These are phyloP conservation scores for Apocynum venetum DNA, from an alignment of 257 asterid genomes.

Conservation along the genomic window DNA sequence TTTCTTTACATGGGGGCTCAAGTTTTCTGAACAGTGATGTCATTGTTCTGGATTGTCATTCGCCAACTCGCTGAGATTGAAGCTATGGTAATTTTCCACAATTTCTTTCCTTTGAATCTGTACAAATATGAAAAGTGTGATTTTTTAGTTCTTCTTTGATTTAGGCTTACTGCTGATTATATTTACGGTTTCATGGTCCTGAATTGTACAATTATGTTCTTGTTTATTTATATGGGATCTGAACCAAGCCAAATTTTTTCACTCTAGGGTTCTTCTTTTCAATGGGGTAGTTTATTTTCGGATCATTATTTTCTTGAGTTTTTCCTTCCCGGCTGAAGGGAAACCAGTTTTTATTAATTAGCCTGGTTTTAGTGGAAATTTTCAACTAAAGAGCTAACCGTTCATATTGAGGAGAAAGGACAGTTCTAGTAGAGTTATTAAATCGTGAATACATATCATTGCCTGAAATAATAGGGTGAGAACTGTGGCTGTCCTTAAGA, in stretches of 20 bases:
- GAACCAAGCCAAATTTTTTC: not conserved
- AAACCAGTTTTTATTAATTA: not conserved
- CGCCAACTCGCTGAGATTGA: constrained; percentile 38
- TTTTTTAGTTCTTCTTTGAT: not conserved
- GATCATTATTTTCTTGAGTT: not conserved
- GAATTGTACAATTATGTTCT: not conserved
- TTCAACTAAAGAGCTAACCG: not conserved
- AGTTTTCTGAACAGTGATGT: constrained; percentile 16
- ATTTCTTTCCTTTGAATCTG: not conserved
- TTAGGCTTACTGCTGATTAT: not conserved
- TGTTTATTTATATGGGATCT: not conserved
- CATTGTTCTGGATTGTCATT: constrained; percentile 32
- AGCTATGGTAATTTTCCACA: constrained; percentile 32
- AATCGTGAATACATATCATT: not conserved
- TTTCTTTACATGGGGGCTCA: constrained; percentile 8
- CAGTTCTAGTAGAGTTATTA: not conserved
- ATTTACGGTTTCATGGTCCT: not conserved
- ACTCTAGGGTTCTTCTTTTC: constrained; percentile 4
- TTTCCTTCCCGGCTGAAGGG: not conserved
- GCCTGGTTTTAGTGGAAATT: too few species aligned
- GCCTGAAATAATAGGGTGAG: not conserved
- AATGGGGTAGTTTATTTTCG: not conserved
- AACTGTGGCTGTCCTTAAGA: not conserved
- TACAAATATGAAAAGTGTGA: not conserved
- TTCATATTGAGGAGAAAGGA: not conserved